A percentile compares a stretch with the other conserved stretches of the same genome.
Conservation (phyloP, 352 stramenopile genomes). For the Pythium guiyangense region DNA sequence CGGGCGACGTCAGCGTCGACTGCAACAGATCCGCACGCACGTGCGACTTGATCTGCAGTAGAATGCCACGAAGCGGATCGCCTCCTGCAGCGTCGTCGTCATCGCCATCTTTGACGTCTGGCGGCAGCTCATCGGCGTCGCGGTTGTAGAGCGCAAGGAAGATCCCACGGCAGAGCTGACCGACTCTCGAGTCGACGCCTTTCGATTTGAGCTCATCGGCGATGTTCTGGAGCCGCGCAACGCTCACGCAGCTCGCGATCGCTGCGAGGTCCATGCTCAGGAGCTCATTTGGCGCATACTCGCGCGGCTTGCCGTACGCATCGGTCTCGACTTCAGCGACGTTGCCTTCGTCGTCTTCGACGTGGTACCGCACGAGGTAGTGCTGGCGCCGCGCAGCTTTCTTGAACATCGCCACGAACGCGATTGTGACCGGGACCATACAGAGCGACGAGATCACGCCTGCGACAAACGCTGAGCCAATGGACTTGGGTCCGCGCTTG, state of each 20-base stretch:
- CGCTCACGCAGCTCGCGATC: conserved; percentile 39
- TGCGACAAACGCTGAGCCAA: conserved; percentile 44
- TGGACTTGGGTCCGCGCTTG: conserved; percentile 34
- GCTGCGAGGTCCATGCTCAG: conserved; percentile 51
- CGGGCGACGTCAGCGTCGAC: background rate
- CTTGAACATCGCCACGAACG: conserved; percentile 73
- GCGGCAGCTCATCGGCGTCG: conserved; percentile 35
- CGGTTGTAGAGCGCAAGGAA: conserved; percentile 62
- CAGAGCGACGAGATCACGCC: conserved; percentile 56
- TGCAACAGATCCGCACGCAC: conserved; percentile 22
- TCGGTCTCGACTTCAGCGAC: conserved; percentile 59
- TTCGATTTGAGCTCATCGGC: conserved; percentile 28
- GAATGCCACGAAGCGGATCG: conserved; percentile 34
- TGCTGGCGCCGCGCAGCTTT: conserved; percentile 52
- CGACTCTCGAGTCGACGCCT: conserved; percentile 18
- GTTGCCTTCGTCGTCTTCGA: conserved; percentile 58
- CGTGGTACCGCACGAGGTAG: conserved; percentile 58
- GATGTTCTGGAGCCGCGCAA: conserved; percentile 22
- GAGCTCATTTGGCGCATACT: conserved; percentile 43
- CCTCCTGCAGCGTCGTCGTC: background rate
- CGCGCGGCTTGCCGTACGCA: conserved; percentile 45
- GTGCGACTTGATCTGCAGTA: conserved; percentile 51
- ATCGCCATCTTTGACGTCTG: conserved; percentile 11
- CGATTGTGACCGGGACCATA: conserved; percentile 58
- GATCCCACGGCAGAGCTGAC: conserved; percentile 47